These are phyloP conservation scores for Coniochaeta hoffmannii DNA, from an alignment of 2,329 filamentous ascomycete genomes.

Conservation along the genomic window DNA sequence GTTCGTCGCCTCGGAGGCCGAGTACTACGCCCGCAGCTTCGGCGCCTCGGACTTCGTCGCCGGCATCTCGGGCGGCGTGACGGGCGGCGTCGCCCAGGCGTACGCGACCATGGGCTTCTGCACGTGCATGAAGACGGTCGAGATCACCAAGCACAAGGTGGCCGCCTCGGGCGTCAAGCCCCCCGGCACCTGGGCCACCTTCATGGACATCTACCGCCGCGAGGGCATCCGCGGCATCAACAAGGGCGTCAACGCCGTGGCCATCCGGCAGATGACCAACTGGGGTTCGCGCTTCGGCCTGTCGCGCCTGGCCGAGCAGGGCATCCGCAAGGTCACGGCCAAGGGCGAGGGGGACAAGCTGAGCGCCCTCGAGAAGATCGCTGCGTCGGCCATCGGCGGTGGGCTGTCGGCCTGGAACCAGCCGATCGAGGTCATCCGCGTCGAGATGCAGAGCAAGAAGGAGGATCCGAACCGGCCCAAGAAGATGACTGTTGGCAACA, in stretches of 20 bases:
- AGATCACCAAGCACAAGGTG: constrained; percentile 98
- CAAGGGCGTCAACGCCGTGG: constrained; percentile 96
- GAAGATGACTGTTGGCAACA: constrained; percentile 95
- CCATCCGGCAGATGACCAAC: constrained; percentile 98
- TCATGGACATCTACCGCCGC: constrained; percentile 92
- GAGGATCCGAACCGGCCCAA: constrained; percentile 96
- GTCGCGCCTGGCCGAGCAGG: constrained; percentile 81
- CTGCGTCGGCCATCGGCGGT: constrained; percentile 81
- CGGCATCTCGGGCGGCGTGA: constrained; percentile 87
- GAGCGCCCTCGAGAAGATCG: constrained; percentile 74
- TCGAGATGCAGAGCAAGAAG: constrained; percentile 99
- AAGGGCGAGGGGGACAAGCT: constrained; percentile 80
- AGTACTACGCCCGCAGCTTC: constrained; percentile 80
- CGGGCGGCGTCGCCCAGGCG: constrained; percentile 91
- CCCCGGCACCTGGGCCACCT: constrained; percentile 86
- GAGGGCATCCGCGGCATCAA: constrained; percentile 97
- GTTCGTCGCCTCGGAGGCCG: constrained; percentile 97
- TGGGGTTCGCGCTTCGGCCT: constrained; percentile 97
- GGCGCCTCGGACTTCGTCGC: constrained; percentile 82
- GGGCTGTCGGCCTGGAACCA: constrained; percentile 98
- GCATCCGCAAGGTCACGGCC: constrained; percentile 69
- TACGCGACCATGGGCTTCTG: constrained; percentile 99
- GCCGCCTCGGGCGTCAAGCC: constrained; percentile 76
- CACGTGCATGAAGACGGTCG: constrained; percentile 99
- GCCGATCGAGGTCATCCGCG: constrained; percentile 98